Evolutionary conservation across 1,284 basidiomycete species (phyloP).

Genomic region (Cutaneotrichosporon sp.): DNA sequence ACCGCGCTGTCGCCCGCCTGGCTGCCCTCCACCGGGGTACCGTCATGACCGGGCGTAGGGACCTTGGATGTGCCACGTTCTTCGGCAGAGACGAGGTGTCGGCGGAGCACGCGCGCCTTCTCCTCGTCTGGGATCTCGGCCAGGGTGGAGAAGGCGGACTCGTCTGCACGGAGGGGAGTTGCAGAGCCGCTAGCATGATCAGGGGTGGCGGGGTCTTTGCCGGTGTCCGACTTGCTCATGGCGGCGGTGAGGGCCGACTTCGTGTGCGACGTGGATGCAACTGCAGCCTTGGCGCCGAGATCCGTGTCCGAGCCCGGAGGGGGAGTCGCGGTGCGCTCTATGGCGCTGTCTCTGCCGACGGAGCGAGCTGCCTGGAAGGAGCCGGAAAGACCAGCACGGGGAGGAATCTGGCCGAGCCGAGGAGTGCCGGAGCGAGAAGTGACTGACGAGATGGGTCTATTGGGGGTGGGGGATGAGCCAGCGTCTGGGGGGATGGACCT

Average conservation of each 20-base stretch:
- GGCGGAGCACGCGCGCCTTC: conserved; percentile 74
- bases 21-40: conserved; percentile 7
- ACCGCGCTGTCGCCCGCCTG: conserved; percentile 23
- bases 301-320: conserved; percentile 6
- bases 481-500: background rate
- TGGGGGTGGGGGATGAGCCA: background rate
- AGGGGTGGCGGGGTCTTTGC: background rate
- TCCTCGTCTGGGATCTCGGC: conserved; percentile 65
- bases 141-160: conserved; percentile 41
- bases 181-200: background rate
- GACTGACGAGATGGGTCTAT: background rate
- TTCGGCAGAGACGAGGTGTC: conserved; percentile 75
- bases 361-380: conserved; percentile 12
- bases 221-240: background rate
- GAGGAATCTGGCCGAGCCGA: conserved; percentile 19
- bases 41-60: conserved; percentile 16
- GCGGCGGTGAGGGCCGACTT: conserved; percentile 19
- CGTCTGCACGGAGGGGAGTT: conserved; percentile 26
- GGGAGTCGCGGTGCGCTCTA: background rate
- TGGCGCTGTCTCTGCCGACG: background rate
- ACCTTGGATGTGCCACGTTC: conserved; percentile 57
- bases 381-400: conserved; percentile 3
- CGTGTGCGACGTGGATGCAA: background rate
- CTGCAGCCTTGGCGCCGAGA: conserved; percentile 15
- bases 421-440: conserved; percentile 18